Evolutionary conservation across 495 filamentous ascomycete genomes (phyloP).

Genomic region (Ramalina peruviana): DNA sequence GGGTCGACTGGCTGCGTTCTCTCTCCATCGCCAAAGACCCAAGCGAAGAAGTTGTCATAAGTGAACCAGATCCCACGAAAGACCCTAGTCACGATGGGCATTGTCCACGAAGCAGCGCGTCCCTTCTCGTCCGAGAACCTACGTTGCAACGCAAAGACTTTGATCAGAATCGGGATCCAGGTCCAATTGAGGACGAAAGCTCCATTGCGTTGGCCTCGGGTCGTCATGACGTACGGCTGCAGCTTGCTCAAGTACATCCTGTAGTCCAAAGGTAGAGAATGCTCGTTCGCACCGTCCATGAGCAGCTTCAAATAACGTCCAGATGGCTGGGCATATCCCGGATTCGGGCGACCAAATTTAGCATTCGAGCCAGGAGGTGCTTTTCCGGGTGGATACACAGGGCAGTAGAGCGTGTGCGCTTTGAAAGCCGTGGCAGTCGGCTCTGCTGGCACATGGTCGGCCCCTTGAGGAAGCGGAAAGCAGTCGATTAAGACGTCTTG

Average conservation of each 20-base stretch:
- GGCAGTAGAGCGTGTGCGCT: constrained; percentile 48
- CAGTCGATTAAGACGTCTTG: constrained; percentile 70
- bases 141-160: constrained; percentile 32
- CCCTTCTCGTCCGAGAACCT: constrained; percentile 49
- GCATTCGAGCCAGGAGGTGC: constrained; percentile 17
- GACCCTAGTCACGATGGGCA: constrained; percentile 27
- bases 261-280: constrained; percentile 63
- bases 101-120: constrained; percentile 51
- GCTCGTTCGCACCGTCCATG: constrained; percentile 59
- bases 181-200: constrained; percentile 40
- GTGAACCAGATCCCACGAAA: constrained; percentile 49
- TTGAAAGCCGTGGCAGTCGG: constrained; percentile 32
- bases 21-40: constrained; percentile 79
- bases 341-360: constrained; percentile 41
- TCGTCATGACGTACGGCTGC: constrained; percentile 55
- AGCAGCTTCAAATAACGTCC: constrained; percentile 69
- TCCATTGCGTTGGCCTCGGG: constrained; percentile 49
- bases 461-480: constrained; percentile 41
- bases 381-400: constrained; percentile 14
- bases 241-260: constrained; percentile 50
- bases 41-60: constrained; percentile 58
- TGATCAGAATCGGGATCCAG: constrained; percentile 45
- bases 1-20: constrained; percentile 34
- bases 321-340: constrained; percentile 66
- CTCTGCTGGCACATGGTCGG: constrained; percentile 26